These are phyloP conservation scores for Chalciporus sp. DNA, from an alignment of 1,284 basidiomycete genomes.

Conservation along the genomic window DNA sequence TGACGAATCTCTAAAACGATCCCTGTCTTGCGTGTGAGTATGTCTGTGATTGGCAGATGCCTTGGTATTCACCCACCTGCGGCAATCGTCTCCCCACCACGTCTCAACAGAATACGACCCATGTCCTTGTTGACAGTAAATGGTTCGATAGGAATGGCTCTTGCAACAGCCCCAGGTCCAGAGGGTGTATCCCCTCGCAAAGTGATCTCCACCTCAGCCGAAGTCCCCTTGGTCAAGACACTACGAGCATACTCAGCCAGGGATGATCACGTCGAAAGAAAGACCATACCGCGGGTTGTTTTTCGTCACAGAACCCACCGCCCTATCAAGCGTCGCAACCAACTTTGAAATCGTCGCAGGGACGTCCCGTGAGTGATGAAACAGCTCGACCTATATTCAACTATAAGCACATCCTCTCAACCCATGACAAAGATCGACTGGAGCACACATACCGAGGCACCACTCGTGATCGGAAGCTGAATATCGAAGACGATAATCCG, in stretches of 20 bases:
- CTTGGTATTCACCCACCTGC: constrained; percentile 61
- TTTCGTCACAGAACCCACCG: constrained; percentile 76
- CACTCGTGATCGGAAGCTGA: constrained; percentile 85
- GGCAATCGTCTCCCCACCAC: constrained; percentile 92
- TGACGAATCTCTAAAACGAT: constrained; percentile 44
- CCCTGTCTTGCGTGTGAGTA: constrained; percentile 31
- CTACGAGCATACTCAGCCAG: constrained; percentile 41
- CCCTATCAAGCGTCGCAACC: constrained; percentile 75
- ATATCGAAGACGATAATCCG: constrained; percentile 95
- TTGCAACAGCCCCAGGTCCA: constrained; percentile 46
- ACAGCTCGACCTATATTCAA: constrained; percentile 76
- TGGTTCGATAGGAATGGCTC: constrained; percentile 83
- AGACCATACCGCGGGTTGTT: constrained; percentile 72
- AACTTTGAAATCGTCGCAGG: constrained; percentile 87
- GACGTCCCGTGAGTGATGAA: constrained; percentile 92
- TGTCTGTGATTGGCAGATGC: not conserved
- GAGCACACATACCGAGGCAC: constrained; percentile 67
- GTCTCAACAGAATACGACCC: constrained; percentile 87
- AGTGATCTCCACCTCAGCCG: constrained; percentile 85
- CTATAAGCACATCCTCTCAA: constrained; percentile 2
- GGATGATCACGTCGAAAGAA: not conserved
- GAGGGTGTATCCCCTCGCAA: constrained; percentile 61
- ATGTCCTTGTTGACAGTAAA: constrained; percentile 95
- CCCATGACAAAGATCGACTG: not conserved
- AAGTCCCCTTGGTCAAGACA: constrained; percentile 80